phyloP scores from a whole-genome alignment of 495 filamentous ascomycete species.

The Xylaria nigripes region DNA sequence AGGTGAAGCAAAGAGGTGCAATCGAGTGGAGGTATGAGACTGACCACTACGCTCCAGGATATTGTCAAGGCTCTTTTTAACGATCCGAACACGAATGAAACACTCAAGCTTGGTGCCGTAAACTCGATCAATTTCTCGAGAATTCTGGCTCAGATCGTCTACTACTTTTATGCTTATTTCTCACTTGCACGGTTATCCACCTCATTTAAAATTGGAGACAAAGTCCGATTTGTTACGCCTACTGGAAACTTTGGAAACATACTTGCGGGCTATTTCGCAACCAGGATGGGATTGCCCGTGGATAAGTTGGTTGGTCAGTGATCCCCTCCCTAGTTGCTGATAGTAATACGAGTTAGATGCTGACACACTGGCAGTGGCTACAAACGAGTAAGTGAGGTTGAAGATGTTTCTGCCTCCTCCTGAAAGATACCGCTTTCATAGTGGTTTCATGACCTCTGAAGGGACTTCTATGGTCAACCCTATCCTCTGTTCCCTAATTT shows the following conservation, averaged over 20 bases:
- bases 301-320: conserved; percentile 57
- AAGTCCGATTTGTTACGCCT: conserved; percentile 74
- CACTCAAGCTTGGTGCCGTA: conserved; percentile 70
- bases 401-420: neutral
- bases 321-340: neutral
- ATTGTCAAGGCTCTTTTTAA: conserved; percentile 89
- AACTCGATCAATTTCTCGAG: conserved; percentile 89
- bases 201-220: conserved; percentile 44
- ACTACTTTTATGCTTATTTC: conserved; percentile 90
- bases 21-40: neutral
- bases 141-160: conserved; percentile 89
- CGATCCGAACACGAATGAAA: conserved; percentile 64
- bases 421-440: neutral
- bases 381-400: conserved; percentile 50
- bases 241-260: conserved; percentile 97
- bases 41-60: conserved; percentile 42
- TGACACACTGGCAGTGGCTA: conserved; percentile 47
- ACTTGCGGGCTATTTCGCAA: conserved; percentile 85
- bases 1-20: conserved; percentile 37
- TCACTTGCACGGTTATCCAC: conserved; percentile 49
- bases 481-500: neutral
- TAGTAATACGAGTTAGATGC: neutral
- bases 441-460: neutral
- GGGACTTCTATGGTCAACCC: neutral
- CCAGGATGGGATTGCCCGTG: conserved; percentile 78